Base-by-base conservation (phyloP, 106 monocot species). In the Dendrobium huoshanense region DNA sequence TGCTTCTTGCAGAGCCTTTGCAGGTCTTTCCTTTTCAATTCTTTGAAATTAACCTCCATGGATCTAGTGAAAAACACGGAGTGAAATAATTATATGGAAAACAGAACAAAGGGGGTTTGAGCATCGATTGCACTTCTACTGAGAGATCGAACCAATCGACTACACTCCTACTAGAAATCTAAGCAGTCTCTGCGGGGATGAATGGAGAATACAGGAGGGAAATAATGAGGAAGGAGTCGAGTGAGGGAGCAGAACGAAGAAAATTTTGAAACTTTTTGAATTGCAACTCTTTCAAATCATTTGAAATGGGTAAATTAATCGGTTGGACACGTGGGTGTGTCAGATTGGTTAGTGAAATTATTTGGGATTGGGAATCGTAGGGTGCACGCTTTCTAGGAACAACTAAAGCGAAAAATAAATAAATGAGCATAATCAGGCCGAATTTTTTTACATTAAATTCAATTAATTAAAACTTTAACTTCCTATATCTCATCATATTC, bases 1-100 rank as follows among this genome's bases (percentile, higher is more conserved):
- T 87, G 79, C 72, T 80, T 64, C 81, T 84, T 85, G 75, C 90
- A 84, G 6, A 90, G 81, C 20, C 79, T 80, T 75, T 87, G 90
- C 29, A 90, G 85, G 40, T 83, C 85, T 44, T 78, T 87, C 67
- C 90, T 67, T 73, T 79, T 81, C 83, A 87, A 76, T 42, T 49
- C 54, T 29, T 79, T 65, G 49, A 85, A 84, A 77, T 87, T 85
- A 83, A 81, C 65, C 33, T 79, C 48, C 78, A 82, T 74, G 70
- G 37, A 33, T 70, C 33, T 27, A 70, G 15, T 7, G 33, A 16
- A 40, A 70, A 70, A 33, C 37, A 33, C 24, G 11, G 25, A 56
- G 13, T 11, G 13, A 56, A 56, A 45, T 45, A 45, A 45, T 45
- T 45, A 45, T 45, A 45, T 45, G 45, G 45, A 45, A 45, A 45